Base-by-base conservation (phyloP, 2,329 filamentous ascomycete species). In the Rhynchosporium graminicola region DNA sequence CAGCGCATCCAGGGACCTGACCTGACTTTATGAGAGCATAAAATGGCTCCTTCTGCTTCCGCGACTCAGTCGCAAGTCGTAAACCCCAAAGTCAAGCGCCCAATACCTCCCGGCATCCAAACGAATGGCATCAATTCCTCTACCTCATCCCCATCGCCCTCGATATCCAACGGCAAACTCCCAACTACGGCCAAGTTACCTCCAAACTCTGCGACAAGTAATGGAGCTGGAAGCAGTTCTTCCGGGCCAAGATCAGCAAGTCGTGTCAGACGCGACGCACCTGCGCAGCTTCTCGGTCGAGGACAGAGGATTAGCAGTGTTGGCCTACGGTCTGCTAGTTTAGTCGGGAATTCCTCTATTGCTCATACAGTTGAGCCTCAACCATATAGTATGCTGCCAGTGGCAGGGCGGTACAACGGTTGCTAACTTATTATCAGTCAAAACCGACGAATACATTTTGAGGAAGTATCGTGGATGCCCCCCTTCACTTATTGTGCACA, bases 401-500 rank as follows among this genome's bases (percentile, higher is more conserved):
- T 45, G 62, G 65, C 43, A 63, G 60, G 58, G 55, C 63, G 46
- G 60, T 64, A 62, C 59, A 70, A 67, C 63, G 71, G 63, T 67
- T 61, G 61, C 69, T 64, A 69, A 70, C 45, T 60, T 43, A 29
- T 12, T 12, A 29, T 13, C 61, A 92, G 92, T 94, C 48, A 84
- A 89, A 74, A 89, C 87, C 36, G 85, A 88, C 64, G 77, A 83
- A 13, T 91, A 95, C 71, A 92, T 98, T 54, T 80, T 98, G n/a
- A 87, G 85, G 70, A 96, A 93, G 77, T 92, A 89, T 76, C 81
- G 80, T 46, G 86, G 83, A 71, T 82, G 82, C 57, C 85, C 88
- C 8, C 93, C 95, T 0, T 98, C 94, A 3, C 80, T 99, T 29
- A 86, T 94, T 57, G 80, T 99, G 29, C 93, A 97, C 74, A 80